Base-by-base conservation (phyloP, 306 rosid genomes). In the Rosa multiflora region DNA sequence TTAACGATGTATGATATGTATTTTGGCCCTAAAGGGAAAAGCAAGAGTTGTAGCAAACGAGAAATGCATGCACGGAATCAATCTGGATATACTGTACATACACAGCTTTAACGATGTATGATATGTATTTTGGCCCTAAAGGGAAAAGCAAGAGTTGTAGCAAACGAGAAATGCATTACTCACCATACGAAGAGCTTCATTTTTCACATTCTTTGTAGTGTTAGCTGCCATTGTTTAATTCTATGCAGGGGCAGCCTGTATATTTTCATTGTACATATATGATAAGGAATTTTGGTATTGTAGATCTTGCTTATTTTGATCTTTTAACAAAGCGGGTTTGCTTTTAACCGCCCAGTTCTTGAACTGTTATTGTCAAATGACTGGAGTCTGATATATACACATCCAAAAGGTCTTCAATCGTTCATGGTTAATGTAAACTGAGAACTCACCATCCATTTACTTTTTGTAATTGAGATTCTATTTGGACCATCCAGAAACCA, bases 171-270 rank as follows among this genome's bases (percentile, higher is more conserved):
- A 26, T 11, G 67, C 17, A 4, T 66, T 37, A 37, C 70, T 35
- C 4, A 32, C 43, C 23, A 13, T 18, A 39, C 47, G 56, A 74
- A 20, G 75, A 74, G 69, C 42, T 73, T 37, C 18, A 21, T n/a
- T 67, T 40, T 80, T 21, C 55, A 29, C 6, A 37, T 72, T 79
- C 77, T 70, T 78, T 68, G 23, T 43, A 4, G 14, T 42, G 2
- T 51, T 44, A 9, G 69, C 8, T 37, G 35, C 26, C 14, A 46
- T 20, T 6, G 51, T 79, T 79, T 1, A 11, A 70, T 21, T 20
- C 21, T 29, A 37, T 73, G 84, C 80, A 59, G 48, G 79, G 79
- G 72, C 44, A 77, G 69, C 73, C 4, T 79, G 87, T 86, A 86
- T 23, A 35, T 67, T 2, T 68, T 12, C 40, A 40, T 8, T 67